Evolutionary conservation across 306 rosid genomes (phyloP), one percentile per base, ranked within the genome.

Genomic region (Betula pendula): DNA sequence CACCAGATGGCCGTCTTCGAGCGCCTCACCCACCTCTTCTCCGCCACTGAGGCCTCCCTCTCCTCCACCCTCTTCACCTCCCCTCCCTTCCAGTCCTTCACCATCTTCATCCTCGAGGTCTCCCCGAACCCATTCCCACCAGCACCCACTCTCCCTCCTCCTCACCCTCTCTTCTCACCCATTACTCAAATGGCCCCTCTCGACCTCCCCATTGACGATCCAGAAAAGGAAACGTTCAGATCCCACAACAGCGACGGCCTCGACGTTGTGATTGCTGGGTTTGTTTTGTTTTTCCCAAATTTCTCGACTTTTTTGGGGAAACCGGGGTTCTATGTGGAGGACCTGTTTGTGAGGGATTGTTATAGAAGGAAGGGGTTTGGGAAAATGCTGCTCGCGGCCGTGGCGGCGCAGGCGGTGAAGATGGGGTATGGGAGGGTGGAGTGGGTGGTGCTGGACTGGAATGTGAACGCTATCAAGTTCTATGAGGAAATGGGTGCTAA

Each of bases 371-470:
- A 86, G 20, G 96, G 98, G 52, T 31, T 94, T 2, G 94, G 98
- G 59, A 90, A 68, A 42, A 81, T 86, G 83, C 70, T 94, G 70
- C 85, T 92, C 1, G 81, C 93, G 0, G 88, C 92, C 8, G 97
- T 94, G 77, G 97, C 96, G 3, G 88, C 75, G 38, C 98, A 94
- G 51, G 98, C 98, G 4, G 98, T 91, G 87, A 86, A 81, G 83
- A 90, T 92, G 98, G 96, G 89, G 7, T 92, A 87, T 56, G 97
- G 96, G 19, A 88, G 96, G 60, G 98, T 92, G 51, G 94, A 90
- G 73, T 90, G 98, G 98, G 83, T 83, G 45, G 98, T 94, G 76
- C 93, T 94, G 16, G 97, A 94, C 72, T 87, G 98, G 97, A 94
- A 94, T 24, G 78, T 63, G 0, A 90, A 90, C 79, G 98, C 97